Evolutionary conservation across 2,329 filamentous ascomycete species (phyloP).

Genomic region (Cercospora sojina): DNA sequence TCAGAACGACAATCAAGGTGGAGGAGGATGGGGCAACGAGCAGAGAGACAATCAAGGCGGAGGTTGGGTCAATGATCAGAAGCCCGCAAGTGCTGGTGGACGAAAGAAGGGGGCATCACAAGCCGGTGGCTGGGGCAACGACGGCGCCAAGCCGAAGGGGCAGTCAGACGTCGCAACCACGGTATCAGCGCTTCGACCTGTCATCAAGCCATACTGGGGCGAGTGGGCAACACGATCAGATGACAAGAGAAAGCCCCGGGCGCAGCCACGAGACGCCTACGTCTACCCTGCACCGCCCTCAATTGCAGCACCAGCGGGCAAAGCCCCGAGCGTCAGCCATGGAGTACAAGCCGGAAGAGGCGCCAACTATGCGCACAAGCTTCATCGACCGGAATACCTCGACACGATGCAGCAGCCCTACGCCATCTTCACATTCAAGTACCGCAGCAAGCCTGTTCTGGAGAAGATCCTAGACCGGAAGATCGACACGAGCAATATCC

Average conservation of each 20-base stretch:
- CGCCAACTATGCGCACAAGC: constrained; percentile 41
- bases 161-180: constrained; percentile 6
- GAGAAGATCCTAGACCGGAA: constrained; percentile 38
- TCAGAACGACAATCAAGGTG: constrained; percentile 7
- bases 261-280: constrained; percentile 30
- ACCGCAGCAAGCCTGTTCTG: constrained; percentile 41
- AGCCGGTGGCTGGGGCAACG: constrained; percentile 14
- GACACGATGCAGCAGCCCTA: constrained; percentile 44
- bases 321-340: constrained; percentile 25
- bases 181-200: constrained; percentile 20
- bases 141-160: constrained; percentile 4
- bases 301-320: constrained; percentile 24
- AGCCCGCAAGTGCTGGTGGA: not conserved
- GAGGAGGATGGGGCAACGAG: not conserved
- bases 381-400: constrained; percentile 43
- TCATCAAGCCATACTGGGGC: constrained; percentile 39
- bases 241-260: constrained; percentile 10
- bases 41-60: not conserved
- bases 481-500: constrained; percentile 28
- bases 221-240: constrained; percentile 26
- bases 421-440: constrained; percentile 52
- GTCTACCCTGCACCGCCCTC: constrained; percentile 37
- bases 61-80: constrained; percentile 7
- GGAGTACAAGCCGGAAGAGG: constrained; percentile 38
- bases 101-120: not conserved